phyloP scores from a whole-genome alignment of 352 stramenopile genomes.

The Phytophthora litchii region DNA sequence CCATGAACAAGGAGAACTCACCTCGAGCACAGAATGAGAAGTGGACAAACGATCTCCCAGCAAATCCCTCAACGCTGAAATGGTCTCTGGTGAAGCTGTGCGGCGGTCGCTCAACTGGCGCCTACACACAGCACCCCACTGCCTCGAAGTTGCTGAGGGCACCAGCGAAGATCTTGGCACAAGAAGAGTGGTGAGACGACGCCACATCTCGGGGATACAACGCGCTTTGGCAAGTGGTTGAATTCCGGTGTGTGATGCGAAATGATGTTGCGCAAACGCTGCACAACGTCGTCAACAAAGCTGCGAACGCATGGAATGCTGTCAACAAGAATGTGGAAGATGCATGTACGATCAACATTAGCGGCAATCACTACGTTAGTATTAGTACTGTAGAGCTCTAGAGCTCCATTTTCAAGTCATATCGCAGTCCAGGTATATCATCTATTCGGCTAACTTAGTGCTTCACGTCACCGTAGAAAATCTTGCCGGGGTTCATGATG shows the following conservation, averaged over 20 bases:
- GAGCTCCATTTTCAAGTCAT: constrained; percentile 14
- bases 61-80: constrained; percentile 54
- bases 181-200: neutral
- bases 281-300: neutral
- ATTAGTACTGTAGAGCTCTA: constrained; percentile 17
- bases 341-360: constrained; percentile 1
- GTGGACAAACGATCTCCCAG: constrained; percentile 70
- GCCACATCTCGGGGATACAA: constrained; percentile 16
- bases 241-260: constrained; percentile 18
- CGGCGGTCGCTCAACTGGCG: constrained; percentile 31
- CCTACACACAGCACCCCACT: neutral
- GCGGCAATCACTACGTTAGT: constrained; percentile 27
- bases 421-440: constrained; percentile 2
- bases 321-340: neutral
- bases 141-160: neutral
- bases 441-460: constrained; percentile 29
- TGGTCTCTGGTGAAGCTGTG: constrained; percentile 40
- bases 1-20: neutral
- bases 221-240: constrained; percentile 23
- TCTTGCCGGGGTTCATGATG: constrained; percentile 98
- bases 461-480: constrained; percentile 76
- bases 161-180: neutral
- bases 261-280: constrained; percentile 14
- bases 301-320: neutral
- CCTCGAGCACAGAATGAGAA: constrained; percentile 50